Base-by-base conservation (phyloP, 768 basidiomycete genomes). In the Candolleomyces efflorescens region DNA sequence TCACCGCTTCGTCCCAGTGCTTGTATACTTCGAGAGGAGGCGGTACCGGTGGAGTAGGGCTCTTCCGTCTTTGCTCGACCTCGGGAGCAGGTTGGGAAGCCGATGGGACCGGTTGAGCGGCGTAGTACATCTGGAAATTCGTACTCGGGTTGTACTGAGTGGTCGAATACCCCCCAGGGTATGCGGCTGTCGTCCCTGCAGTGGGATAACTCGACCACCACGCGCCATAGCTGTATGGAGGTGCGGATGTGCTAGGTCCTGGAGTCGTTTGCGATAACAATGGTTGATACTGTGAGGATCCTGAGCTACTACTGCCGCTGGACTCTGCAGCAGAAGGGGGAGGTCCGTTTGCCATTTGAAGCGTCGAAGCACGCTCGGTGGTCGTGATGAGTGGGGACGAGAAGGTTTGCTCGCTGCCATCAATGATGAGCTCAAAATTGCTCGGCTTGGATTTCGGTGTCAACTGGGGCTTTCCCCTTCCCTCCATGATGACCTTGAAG, bases 1-100 rank as follows among this genome's bases (percentile, higher is more conserved):
- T 75, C 26, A 89, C 61, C 11, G 78, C 77, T 22, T 75, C 70
- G 58, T 90, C 86, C 88, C 88, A 90, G 55, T 86, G 74, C 58
- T 76, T 69, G 4, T 76, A 75, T n/a, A 78, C 76, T 38, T 72
- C 61, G 7, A 71, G 60, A 38, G 63, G 43, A 2, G 58, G 53
- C 27, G 63, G 46, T n/a, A 55, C 51, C 24, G 56, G 38, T 7
- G 65, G 50, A 2, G 55, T 22, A 10, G 46, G 27, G 4, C 5
- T 39, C 39, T 48, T 39, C 37, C 60, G 59, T 11, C 43, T 17
- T 13, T 26, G 24, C 12, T 59, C 36, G 23, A 18, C 9, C 23
- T 45, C 12, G 10, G 24, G 23, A 17, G 43, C 41, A 17, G 41
- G 41, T 24, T 24, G 53, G 24, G 38, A 5, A 13, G 49, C 23